Conservation (phyloP, 2,329 filamentous ascomycete species). For the Knufia petricola region DNA sequence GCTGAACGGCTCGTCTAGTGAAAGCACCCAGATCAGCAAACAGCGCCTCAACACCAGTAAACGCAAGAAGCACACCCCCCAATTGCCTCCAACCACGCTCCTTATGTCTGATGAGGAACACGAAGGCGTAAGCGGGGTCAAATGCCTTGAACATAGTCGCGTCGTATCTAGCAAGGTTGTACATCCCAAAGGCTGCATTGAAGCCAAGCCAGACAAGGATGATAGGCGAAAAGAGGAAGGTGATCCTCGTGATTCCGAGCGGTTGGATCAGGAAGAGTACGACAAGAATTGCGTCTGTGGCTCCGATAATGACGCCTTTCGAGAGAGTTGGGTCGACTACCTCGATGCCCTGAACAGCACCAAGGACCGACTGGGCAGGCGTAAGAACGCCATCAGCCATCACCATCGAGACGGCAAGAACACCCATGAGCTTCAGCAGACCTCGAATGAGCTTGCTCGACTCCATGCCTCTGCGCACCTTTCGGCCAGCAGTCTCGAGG, state of each 20-base stretch:
- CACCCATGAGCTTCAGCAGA: constrained; percentile 43
- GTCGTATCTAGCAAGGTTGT: constrained; percentile 41
- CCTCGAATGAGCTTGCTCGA: constrained; percentile 36
- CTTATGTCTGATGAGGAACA: constrained; percentile 42
- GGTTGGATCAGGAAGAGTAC: constrained; percentile 46
- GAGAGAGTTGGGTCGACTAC: constrained; percentile 40
- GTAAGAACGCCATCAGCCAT: constrained; percentile 49
- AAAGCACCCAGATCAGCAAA: constrained; percentile 74
- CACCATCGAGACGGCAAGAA: constrained; percentile 46
- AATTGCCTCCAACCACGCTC: constrained; percentile 44
- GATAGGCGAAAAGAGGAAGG: constrained; percentile 43
- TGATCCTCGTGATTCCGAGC: constrained; percentile 43
- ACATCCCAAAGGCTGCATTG: constrained; percentile 45
- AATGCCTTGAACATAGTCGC: constrained; percentile 44
- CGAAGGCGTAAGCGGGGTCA: constrained; percentile 39
- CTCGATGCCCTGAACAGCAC: constrained; percentile 45
- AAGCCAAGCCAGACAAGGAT: constrained; percentile 48
- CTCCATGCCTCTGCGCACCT: constrained; percentile 39
- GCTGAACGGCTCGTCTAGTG: constrained; percentile 56
- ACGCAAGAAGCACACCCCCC: constrained; percentile 59
- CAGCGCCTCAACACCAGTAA: constrained; percentile 69
- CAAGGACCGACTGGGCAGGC: constrained; percentile 48
- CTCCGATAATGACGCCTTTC: constrained; percentile 40
- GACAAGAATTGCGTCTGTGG: constrained; percentile 45
- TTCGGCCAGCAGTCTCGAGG: constrained; percentile 34